Conservation (phyloP, 1,139 yeast species). For the Magnusiomyces suaveolens region DNA sequence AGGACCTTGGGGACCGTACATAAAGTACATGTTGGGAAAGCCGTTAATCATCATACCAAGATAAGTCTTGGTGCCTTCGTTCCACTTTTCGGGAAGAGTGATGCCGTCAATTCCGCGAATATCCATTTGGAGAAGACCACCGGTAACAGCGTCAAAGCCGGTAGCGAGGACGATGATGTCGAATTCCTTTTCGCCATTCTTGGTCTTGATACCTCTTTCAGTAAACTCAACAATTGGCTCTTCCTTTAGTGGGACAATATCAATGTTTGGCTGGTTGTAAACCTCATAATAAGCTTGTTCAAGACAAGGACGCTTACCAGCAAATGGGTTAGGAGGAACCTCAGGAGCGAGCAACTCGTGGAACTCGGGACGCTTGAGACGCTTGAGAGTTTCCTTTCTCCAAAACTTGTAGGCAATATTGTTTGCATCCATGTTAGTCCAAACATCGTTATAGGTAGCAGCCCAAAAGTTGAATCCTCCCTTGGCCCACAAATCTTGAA, state of each 20-base stretch:
- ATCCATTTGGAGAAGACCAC: slow-evolving; percentile 26
- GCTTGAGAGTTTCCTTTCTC: slow-evolving; percentile 21
- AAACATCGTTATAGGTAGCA: slow-evolving; percentile 22
- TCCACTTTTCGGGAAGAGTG: slow-evolving; percentile 23
- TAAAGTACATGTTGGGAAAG: slow-evolving; percentile 27
- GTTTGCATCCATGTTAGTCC: slow-evolving; percentile 22
- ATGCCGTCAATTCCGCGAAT: slow-evolving; percentile 20
- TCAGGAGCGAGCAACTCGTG: slow-evolving; percentile 25
- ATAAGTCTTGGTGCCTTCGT: slow-evolving; percentile 22
- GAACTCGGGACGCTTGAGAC: slow-evolving; percentile 24
- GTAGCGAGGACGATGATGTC: slow-evolving; percentile 28
- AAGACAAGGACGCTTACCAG: slow-evolving; percentile 27
- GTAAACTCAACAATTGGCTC: slow-evolving; percentile 24
- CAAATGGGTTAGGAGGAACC: slow-evolving; percentile 24
- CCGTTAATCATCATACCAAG: slow-evolving; percentile 24
- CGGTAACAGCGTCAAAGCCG: slow-evolving; percentile 30
- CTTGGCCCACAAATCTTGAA: slow-evolving; percentile 17
- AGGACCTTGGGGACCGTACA: slow-evolving; percentile 31
- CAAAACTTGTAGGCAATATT: slow-evolving; percentile 24
- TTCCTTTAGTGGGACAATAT: slow-evolving; percentile 24
- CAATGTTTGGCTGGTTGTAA: slow-evolving; percentile 27
- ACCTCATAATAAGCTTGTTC: slow-evolving; percentile 25
- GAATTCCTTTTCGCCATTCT: slow-evolving; percentile 20
- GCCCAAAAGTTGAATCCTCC: slow-evolving; percentile 27
- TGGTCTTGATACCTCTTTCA: slow-evolving; percentile 21